Evolutionary conservation across 306 rosid genomes (phyloP).

Genomic region (Mimosa pudica): DNA sequence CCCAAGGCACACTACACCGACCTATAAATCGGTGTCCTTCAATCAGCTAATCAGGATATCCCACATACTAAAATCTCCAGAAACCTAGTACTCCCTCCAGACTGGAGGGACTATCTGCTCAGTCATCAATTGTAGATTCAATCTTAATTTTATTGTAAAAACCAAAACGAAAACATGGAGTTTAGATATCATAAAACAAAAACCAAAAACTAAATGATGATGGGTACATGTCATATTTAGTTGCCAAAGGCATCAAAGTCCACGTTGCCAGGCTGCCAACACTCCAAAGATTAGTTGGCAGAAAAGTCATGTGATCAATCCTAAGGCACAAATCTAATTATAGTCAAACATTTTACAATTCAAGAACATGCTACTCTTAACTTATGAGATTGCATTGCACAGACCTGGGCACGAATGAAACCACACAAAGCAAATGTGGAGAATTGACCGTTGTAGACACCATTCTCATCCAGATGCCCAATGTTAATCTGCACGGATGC

Average conservation of each 20-base stretch:
- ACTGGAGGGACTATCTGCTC: too few relatives aligned
- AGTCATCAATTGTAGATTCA: not conserved
- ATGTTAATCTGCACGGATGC: constrained; percentile 79
- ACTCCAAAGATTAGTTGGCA: not conserved
- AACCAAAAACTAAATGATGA: not conserved
- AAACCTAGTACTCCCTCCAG: not conserved
- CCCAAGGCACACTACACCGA: too few relatives aligned
- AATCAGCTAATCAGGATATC: not conserved
- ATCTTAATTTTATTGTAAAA: not conserved
- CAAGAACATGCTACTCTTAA: not conserved
- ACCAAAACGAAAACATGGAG: not conserved
- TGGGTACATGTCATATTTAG: not conserved
- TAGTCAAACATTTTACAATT: not conserved
- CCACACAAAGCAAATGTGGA: constrained; percentile 81
- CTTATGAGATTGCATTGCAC: not conserved
- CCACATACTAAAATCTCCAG: not conserved
- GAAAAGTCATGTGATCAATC: not conserved
- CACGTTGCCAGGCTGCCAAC: not conserved
- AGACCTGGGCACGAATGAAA: constrained; percentile 79
- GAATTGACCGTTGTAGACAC: constrained; percentile 66
- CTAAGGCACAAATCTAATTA: not conserved
- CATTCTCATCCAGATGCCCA: constrained; percentile 78
- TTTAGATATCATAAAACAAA: not conserved
- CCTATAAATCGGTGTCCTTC: too few relatives aligned
- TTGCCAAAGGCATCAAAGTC: constrained; percentile 2